Evolutionary conservation across 257 asterid genomes (phyloP).

Genomic region (Solanum dulcamara): DNA sequence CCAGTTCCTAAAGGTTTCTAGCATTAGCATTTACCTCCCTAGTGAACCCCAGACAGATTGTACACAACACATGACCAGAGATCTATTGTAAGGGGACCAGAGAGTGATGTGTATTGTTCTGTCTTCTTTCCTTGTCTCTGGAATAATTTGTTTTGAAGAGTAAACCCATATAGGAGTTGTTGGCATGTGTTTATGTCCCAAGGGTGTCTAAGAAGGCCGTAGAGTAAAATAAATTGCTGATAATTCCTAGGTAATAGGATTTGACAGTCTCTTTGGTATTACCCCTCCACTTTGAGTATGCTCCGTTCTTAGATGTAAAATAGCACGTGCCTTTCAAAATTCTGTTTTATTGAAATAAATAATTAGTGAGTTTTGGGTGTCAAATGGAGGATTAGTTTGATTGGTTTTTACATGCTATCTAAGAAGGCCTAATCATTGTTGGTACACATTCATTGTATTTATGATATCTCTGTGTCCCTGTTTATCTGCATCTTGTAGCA

Average conservation of each 20-base stretch:
- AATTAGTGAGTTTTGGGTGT: neutral
- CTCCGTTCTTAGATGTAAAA: neutral
- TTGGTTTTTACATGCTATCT: neutral
- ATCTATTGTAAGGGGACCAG: neutral
- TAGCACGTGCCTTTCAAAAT: neutral
- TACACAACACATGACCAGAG: neutral
- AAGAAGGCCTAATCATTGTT: neutral
- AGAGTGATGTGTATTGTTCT: neutral
- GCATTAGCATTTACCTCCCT: neutral
- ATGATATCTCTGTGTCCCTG: neutral
- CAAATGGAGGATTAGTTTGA: neutral
- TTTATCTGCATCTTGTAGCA: neutral
- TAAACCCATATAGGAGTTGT: neutral
- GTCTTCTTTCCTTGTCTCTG: neutral
- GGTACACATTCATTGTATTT: neutral
- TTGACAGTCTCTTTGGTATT: neutral
- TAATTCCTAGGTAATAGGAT: neutral
- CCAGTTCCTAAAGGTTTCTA: neutral
- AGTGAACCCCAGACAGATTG: neutral
- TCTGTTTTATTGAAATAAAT: neutral
- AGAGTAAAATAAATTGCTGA: neutral
- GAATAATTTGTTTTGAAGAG: neutral
- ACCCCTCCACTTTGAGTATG: neutral
- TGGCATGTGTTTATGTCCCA: neutral
- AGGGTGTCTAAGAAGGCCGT: neutral